Evolutionary conservation across 352 stramenopile genomes (phyloP), one percentile per base, ranked within the genome.

Genomic region (Aphanomyces euteiches): DNA sequence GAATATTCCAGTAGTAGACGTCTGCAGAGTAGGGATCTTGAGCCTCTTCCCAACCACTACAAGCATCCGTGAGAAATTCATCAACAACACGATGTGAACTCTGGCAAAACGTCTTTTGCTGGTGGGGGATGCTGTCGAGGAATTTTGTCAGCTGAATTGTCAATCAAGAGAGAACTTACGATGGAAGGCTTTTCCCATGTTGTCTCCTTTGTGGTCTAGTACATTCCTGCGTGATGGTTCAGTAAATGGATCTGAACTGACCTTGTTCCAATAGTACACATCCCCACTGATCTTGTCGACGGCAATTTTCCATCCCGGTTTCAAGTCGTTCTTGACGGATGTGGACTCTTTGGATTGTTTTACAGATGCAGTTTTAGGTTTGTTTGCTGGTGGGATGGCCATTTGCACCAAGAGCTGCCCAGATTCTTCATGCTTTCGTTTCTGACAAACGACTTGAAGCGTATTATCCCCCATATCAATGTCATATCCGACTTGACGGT

Each of bases 261-360:
- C 86, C 79, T 94, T 77, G 56, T 92, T 91, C 83, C 84, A 94
- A 68, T 87, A 94, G 74, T 94, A 94, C 54, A 53, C 71, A 13
- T 91, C 81, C 4, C 84, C 81, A 4, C 77, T 84, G 1, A 50
- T 53, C 3, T 81, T 72, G 61, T 92, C 86, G 15, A 76, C 40
- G 0, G 82, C 73, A 54, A 82, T 72, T n/a, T 80, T 78, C 84
- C 86, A 94, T 19, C 74, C 81, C n/a, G 73, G 45, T 2, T 77
- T 78, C 8, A 89, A 64, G 54, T 47, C 65, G 56, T 72, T 72
- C 34, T 77, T 48, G 19, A 0, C 34, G 38, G 39, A 12, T 19
- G 5, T 7, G 19, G 39, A 5, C 13, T 61, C 43, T n/a, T 19
- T 61, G 5, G 13, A 40, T n/a, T 28, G 15, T 41, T 37, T 61